A percentile compares a stretch with the other conserved stretches of the same genome.
phyloP scores from a whole-genome alignment of 2,329 filamentous ascomycete species.

The Pseudopyrenochaeta lycopersici region DNA sequence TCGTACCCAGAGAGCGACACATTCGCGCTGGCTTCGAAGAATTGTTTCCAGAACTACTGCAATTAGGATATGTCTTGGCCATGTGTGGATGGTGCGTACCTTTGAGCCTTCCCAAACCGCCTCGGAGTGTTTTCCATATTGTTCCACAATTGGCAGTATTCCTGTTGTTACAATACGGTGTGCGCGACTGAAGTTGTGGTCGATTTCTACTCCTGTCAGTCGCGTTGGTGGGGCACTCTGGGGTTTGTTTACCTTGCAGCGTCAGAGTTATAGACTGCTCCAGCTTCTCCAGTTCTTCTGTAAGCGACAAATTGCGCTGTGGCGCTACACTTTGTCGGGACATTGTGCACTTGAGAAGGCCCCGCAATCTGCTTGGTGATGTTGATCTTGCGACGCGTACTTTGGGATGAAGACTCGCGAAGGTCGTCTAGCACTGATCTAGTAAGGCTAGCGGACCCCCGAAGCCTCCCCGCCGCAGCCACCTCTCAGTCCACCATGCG shows the following conservation, averaged over 20 bases:
- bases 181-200: constrained; percentile 96
- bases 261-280: constrained; percentile 98
- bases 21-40: constrained; percentile 98
- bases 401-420: constrained; percentile 22
- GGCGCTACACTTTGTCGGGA: constrained; percentile 59
- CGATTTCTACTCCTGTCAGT: constrained; percentile 75
- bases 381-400: constrained; percentile 20
- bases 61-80: constrained; percentile 9
- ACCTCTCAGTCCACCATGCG: background rate
- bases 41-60: constrained; percentile 96
- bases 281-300: constrained; percentile 93
- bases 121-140: constrained; percentile 92
- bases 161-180: constrained; percentile 95
- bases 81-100: constrained; percentile 57
- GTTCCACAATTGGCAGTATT: constrained; percentile 91
- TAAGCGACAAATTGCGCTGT: constrained; percentile 75
- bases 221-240: constrained; percentile 29
- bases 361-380: background rate
- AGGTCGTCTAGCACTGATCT: background rate
- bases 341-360: constrained; percentile 49
- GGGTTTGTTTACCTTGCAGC: constrained; percentile 72
- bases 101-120: constrained; percentile 97
- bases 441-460: constrained; percentile 18
- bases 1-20: constrained; percentile 96
- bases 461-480: constrained; percentile 22